Evolutionary conservation across 805 yeast species (phyloP), one percentile per base, ranked within the genome.

Genomic region (Yarrowia sp.): DNA sequence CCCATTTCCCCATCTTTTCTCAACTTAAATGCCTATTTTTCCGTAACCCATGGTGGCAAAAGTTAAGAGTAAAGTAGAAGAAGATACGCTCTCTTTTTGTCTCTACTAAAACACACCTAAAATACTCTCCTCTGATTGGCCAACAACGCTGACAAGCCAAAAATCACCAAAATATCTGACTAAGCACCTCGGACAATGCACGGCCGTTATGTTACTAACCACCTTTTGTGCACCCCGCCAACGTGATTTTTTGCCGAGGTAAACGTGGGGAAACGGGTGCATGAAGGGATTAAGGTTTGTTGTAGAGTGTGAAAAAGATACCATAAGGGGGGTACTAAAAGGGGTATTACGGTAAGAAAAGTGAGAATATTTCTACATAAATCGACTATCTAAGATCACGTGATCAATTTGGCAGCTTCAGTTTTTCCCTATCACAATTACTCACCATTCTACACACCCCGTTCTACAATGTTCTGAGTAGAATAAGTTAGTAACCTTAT

Each of bases 241-340:
- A 46, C 36, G 52, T 46, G 52, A 30, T 28, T 28, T 28, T 46
- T 46, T 46, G 35, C 52, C 52, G 52, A 46, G 52, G 52, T 28
- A 46, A 46, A 46, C 36, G 52, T 46, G 52, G 52, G 52, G 52
- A 46, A n/a, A 49, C 5, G 16, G 7, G 26, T 49, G 56, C 40
- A 49, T 19, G 28, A 8, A 8, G 12, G n/a, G n/a, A n/a, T 3
- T 49, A 32, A 32, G 26, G 38, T 49, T 49, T 49, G 30, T 26
- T 8, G 26, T 2, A 5, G 26, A 21, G 21, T 49, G 56, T 49
- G 40, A 32, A 49, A 49, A 32, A 49, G 17, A 1, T 5, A 12
- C 7, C 1, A 16, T 6, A 12, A 8, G 52, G 21, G 24, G n/a
- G 33, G 8, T 10, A 6, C 11, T 12, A 16, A 4, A 32, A 11